These are phyloP conservation scores for Aspergillus pseudoviridinutans DNA, from an alignment of 2,329 filamentous ascomycete species.

Conservation along the genomic window DNA sequence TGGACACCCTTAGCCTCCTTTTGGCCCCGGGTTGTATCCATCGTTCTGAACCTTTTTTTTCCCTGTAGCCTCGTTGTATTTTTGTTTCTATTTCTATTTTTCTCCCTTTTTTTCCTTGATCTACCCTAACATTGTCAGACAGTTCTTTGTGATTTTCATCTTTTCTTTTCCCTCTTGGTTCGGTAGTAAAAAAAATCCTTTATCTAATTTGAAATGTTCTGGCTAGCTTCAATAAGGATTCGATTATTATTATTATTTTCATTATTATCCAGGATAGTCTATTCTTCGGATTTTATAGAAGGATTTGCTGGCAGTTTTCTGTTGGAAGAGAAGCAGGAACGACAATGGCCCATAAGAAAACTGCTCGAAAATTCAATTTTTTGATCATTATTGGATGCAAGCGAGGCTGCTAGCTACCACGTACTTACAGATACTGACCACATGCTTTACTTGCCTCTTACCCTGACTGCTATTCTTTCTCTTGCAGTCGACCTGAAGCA, in stretches of 20 bases:
- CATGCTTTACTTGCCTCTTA: background rate
- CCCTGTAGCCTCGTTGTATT: background rate
- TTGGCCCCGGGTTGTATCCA: background rate
- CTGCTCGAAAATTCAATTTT: background rate
- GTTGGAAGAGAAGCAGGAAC: background rate
- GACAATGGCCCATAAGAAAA: background rate
- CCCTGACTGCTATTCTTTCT: background rate
- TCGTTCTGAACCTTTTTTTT: conserved; percentile 8
- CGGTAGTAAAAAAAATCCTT: background rate
- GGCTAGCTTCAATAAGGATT: background rate
- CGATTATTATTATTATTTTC: conserved; percentile 11
- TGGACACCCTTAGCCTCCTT: background rate
- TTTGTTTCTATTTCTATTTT: background rate
- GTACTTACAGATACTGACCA: background rate
- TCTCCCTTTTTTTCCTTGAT: background rate
- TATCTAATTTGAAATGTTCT: background rate
- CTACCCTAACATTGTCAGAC: background rate
- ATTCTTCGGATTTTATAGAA: background rate
- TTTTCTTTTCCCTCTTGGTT: background rate
- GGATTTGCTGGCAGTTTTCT: background rate
- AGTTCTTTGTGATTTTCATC: background rate
- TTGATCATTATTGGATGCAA: background rate
- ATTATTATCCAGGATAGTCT: background rate
- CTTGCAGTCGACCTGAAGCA: background rate
- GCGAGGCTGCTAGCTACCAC: background rate